These are phyloP conservation scores for Jaenimonas drosophilae DNA, from an alignment of 208 protist species.

Conservation along the genomic window DNA sequence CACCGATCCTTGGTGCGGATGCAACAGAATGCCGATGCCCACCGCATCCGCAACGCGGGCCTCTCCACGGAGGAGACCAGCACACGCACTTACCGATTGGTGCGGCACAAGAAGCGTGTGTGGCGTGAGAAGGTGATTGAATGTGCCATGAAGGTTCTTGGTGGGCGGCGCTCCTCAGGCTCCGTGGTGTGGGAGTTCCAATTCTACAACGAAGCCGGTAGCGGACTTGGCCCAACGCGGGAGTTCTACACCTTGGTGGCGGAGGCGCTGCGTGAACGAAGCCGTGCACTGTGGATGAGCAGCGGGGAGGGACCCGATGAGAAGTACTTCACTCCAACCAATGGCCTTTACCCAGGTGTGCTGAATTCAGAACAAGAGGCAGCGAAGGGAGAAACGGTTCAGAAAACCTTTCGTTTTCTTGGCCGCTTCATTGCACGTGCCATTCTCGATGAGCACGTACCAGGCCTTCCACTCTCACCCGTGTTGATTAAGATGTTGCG, in stretches of 20 bases:
- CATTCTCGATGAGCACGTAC: slow-evolving; percentile 67
- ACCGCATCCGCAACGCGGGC: slow-evolving; percentile 21
- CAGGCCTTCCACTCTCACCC: slow-evolving; percentile 57
- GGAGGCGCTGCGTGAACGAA: slow-evolving; percentile 40
- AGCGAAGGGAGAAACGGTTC: slow-evolving; percentile 11
- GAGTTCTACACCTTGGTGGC: slow-evolving; percentile 88
- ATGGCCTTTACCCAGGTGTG: slow-evolving; percentile 59
- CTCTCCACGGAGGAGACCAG: slow-evolving; percentile 6
- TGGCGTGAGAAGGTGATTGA: slow-evolving; percentile 41
- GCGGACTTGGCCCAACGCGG: slow-evolving; percentile 78
- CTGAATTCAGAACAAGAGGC: neutral
- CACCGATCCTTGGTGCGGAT: slow-evolving; percentile 39
- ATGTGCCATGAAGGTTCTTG: slow-evolving; percentile 53
- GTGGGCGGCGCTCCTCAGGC: slow-evolving; percentile 19
- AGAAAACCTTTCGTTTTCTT: slow-evolving; percentile 39
- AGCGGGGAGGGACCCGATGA: slow-evolving; percentile 29
- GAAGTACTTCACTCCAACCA: slow-evolving; percentile 28
- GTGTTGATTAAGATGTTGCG: slow-evolving; percentile 65
- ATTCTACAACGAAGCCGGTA: slow-evolving; percentile 86
- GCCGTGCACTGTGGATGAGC: slow-evolving; percentile 48
- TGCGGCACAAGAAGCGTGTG: slow-evolving; percentile 30
- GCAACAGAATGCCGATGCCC: too few species aligned
- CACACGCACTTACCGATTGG: slow-evolving; percentile 13
- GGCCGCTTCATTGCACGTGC: slow-evolving; percentile 73
- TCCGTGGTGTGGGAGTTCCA: slow-evolving; percentile 70